Evolutionary conservation across 75 land plant species (phyloP), one percentile per base, ranked within the genome.

Genomic region (Gnetum montanum): DNA sequence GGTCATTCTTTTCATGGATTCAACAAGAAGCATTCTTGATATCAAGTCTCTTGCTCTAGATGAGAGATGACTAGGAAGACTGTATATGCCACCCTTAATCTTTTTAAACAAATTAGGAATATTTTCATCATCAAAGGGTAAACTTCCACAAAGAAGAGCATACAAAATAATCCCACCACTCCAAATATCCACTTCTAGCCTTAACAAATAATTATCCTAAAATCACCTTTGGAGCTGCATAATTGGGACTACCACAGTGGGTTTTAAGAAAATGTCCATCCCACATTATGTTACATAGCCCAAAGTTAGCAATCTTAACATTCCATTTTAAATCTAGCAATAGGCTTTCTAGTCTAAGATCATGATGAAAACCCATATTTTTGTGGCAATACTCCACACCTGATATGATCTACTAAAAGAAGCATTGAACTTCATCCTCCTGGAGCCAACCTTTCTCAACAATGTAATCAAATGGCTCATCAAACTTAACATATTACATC

Each of bases 401-500:
- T 46, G 75, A 76, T 26, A 76, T 73, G 25, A 76, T 76, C 89
- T 91, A 94, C 68, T 91, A 94, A 46, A 91, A 91, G 49, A 87
- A 87, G 1, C 77, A 57, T 27, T 94, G 81, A 51, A 89, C 94
- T 61, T 88, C 97, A 57, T 84, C 83, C 64, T 91, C 97, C 30
- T 62, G 77, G 11, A 91, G 43, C 50, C 94, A 60, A 23, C 97
- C 89, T 60, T 88, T 91, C 49, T 91, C 94, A 6, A 88, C 94
- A 61, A 91, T 91, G 41, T 91, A 88, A 61, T 91, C 93, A 73
- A 91, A 91, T 3, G 88, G 81, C 70, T 91, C 97, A 33, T 94
- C 97, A 43, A 70, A 81, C 49, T 84, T 88, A 34, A 87, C 83
- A 71, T 88, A 88, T 41, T 91, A 94, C 97, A 91, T 91, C 23